Evolutionary conservation across 2,329 filamentous ascomycete genomes (phyloP).

Genomic region (Rutstroemia sydowiana): DNA sequence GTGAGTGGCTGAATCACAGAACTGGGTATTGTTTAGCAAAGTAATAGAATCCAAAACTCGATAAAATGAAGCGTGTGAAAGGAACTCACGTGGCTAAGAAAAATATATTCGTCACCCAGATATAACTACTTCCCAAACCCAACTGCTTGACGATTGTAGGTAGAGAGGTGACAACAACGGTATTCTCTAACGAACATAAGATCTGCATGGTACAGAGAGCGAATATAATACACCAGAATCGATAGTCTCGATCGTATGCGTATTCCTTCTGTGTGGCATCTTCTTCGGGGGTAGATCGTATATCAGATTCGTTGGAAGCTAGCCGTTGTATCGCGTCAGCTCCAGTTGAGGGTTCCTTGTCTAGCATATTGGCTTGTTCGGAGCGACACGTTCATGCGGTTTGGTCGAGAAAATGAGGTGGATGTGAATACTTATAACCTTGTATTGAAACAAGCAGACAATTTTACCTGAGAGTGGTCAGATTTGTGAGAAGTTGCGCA

Average conservation of each 20-base stretch:
- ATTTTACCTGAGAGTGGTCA: too few relatives aligned
- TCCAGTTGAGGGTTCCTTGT: background rate
- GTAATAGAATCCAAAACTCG: background rate
- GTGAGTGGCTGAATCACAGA: constrained; percentile 6
- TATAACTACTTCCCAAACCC: background rate
- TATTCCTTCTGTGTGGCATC: background rate
- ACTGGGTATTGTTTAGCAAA: background rate
- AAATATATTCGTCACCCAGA: constrained; percentile 11
- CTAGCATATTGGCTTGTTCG: background rate
- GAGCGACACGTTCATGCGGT: background rate
- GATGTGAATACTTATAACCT: too few relatives aligned
- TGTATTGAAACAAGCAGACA: too few relatives aligned
- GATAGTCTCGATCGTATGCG: background rate
- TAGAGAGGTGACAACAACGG: background rate
- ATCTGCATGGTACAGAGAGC: constrained; percentile 1
- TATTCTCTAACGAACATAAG: background rate
- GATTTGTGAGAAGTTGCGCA: too few relatives aligned
- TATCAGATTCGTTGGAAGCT: background rate
- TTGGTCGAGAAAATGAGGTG: background rate
- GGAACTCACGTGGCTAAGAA: background rate
- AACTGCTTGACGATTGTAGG: background rate
- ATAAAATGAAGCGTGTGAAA: background rate
- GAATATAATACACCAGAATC: constrained; percentile 3
- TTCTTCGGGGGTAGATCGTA: background rate
- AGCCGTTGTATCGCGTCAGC: background rate